Evolutionary conservation across 805 yeast species (phyloP).

Genomic region (Lachancea thermotolerans): DNA sequence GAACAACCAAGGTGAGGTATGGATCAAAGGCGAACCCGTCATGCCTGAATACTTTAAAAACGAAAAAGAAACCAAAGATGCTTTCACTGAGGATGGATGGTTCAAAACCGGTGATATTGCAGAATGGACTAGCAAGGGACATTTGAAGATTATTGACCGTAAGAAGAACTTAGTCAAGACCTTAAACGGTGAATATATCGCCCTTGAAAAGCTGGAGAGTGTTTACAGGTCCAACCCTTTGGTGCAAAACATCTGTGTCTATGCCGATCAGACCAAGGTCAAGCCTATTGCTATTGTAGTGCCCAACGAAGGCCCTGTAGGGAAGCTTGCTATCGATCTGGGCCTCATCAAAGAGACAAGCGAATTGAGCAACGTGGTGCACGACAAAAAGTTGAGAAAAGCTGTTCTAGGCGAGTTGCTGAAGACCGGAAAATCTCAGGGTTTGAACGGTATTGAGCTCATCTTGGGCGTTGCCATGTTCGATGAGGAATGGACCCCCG

Average conservation of each 20-base stretch:
- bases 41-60: conserved; percentile 76
- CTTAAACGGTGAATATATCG: conserved; percentile 94
- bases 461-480: conserved; percentile 69
- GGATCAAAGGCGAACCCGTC: conserved; percentile 69
- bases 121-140: conserved; percentile 80
- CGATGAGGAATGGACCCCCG: conserved; percentile 97
- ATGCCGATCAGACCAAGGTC: conserved; percentile 81
- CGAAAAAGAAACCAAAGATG: conserved; percentile 67
- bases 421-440: conserved; percentile 73
- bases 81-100: conserved; percentile 84
- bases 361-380: conserved; percentile 43
- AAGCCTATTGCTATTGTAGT: conserved; percentile 90
- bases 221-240: conserved; percentile 75
- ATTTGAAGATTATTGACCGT: conserved; percentile 80
- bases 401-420: conserved; percentile 54
- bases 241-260: conserved; percentile 81
- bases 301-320: conserved; percentile 65
- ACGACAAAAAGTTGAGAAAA: conserved; percentile 48
- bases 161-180: conserved; percentile 95
- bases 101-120: conserved; percentile 96
- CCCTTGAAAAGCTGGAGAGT: conserved; percentile 89
- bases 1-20: conserved; percentile 88
- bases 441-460: conserved; percentile 80
- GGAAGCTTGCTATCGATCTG: conserved; percentile 50
- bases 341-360: conserved; percentile 44